Base-by-base conservation (phyloP, 176 grass and related monocot genomes). In the Eremochloa ophiuroides region DNA sequence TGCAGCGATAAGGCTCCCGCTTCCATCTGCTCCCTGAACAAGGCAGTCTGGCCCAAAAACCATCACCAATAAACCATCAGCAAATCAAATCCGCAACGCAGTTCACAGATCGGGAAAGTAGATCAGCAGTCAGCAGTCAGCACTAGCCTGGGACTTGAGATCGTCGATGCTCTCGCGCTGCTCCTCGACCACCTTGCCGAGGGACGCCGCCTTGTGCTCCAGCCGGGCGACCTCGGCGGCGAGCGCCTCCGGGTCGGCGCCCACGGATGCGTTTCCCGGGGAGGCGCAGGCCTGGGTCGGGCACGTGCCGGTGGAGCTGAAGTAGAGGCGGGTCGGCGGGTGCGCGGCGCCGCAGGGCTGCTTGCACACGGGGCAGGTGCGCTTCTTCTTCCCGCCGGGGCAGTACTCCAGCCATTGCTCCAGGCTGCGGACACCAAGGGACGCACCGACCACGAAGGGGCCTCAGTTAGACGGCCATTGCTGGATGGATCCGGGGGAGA, bases 371-470 rank as follows among this genome's bases (percentile, higher is more conserved):
- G 95, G 95, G 83, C 95, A 98, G 56, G 90, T 86, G 8, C 84
- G 84, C 87, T 94, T 95, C 86, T 93, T 93, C 84, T 85, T 89
- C 12, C 92, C 86, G 10, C 77, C 83, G 0, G 92, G 88, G 90
- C 92, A 98, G 86, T 98, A 95, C 86, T 95, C 95, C 62, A 98
- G 51, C 95, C 95, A 98, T 89, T 98, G 95, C 78, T 95, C 90
- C 38, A 98, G 62, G 75, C 95, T 98, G 83, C 51, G 47, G 29
- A 44, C 17, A 69, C 23, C 18, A 55, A 59, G 41, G 66, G 1
- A 4, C 59, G 4, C n/a, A 0, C 0, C 15, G 16, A 1, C 0
- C 30, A 30, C 27, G 41, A 44, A 29, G 40, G 16, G 42, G 43
- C 15, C 13, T 41, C 17, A 75, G 44, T 80, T 25, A 65, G 40